Evolutionary conservation across 2,329 filamentous ascomycete species (phyloP).

Genomic region (Sclerotinia minor): DNA sequence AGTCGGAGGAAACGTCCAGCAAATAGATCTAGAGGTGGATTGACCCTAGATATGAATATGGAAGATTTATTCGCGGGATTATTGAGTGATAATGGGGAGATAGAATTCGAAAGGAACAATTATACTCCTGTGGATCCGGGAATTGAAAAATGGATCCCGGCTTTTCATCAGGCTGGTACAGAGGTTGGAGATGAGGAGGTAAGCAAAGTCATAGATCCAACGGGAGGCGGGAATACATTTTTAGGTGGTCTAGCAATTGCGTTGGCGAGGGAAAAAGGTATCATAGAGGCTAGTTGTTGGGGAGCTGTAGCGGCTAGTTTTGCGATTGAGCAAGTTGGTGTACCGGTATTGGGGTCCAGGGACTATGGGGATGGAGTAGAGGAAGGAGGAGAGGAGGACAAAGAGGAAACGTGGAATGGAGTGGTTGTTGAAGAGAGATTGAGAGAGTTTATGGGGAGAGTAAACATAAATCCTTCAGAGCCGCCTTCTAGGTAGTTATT

Average conservation of each 20-base stretch:
- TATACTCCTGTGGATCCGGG: constrained; percentile 54
- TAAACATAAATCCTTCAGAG: not conserved
- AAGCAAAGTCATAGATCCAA: constrained; percentile 75
- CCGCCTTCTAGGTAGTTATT: constrained; percentile 8
- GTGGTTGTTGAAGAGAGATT: constrained; percentile 54
- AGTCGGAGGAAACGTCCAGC: constrained; percentile 33
- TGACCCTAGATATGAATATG: constrained; percentile 63
- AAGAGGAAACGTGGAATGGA: constrained; percentile 62
- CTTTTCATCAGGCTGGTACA: constrained; percentile 57
- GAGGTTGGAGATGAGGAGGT: constrained; percentile 10
- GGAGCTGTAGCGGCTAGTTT: constrained; percentile 85
- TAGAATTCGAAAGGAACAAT: constrained; percentile 47
- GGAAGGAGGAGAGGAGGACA: constrained; percentile 47
- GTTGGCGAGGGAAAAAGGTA: constrained; percentile 57
- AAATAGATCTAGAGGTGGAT: constrained; percentile 49
- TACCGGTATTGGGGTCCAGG: constrained; percentile 59
- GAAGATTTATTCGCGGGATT: constrained; percentile 61
- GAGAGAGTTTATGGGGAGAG: constrained; percentile 47
- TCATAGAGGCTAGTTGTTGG: constrained; percentile 74
- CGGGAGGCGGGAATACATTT: constrained; percentile 91
- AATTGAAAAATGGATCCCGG: constrained; percentile 73
- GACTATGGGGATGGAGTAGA: constrained; percentile 49
- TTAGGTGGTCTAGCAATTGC: constrained; percentile 62
- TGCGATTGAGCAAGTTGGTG: constrained; percentile 90
- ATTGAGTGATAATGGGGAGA: constrained; percentile 53